phyloP scores from a whole-genome alignment of 2,329 filamentous ascomycete genomes.

The Calycina marina region DNA sequence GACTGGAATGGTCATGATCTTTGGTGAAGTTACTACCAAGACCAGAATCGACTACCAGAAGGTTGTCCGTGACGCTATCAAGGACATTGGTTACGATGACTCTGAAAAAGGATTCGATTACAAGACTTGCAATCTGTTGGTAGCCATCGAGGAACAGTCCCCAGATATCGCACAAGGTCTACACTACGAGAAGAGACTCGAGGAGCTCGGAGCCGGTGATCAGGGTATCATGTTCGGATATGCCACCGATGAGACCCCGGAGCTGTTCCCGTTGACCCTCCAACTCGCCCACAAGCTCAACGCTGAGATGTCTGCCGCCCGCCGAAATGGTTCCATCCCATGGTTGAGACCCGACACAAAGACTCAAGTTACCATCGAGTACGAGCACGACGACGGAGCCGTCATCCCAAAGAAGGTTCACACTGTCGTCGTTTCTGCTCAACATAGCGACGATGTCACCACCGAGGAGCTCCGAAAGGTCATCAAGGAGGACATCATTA shows the following conservation, averaged over 20 bases:
- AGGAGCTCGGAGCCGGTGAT: conserved; percentile 96
- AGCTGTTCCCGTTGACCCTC: conserved; percentile 88
- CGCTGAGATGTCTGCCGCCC: conserved; percentile 79
- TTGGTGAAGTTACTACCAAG: conserved; percentile 97
- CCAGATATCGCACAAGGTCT: conserved; percentile 98
- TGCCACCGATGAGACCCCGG: conserved; percentile 96
- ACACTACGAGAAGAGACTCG: conserved; percentile 92
- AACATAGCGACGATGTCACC: conserved; percentile 78
- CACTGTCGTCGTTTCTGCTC: conserved; percentile 92
- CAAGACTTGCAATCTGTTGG: conserved; percentile 98
- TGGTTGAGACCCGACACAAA: conserved; percentile 99
- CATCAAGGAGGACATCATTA: conserved; percentile 94
- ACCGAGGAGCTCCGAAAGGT: conserved; percentile 89
- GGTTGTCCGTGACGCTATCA: conserved; percentile 85
- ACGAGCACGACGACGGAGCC: conserved; percentile 88
- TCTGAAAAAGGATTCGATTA: conserved; percentile 98
- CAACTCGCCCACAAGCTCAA: conserved; percentile 96
- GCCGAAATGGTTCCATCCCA: conserved; percentile 71
- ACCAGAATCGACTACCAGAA: conserved; percentile 95
- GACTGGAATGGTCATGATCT: conserved; percentile 99
- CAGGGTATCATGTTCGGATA: conserved; percentile 99
- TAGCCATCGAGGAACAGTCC: conserved; percentile 98
- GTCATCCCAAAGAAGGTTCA: conserved; percentile 86
- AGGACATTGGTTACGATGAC: conserved; percentile 97
- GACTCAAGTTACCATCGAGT: conserved; percentile 98